Base-by-base conservation (phyloP, 192 early-diverging fungal genomes). In the Rhizophagus clarus region DNA sequence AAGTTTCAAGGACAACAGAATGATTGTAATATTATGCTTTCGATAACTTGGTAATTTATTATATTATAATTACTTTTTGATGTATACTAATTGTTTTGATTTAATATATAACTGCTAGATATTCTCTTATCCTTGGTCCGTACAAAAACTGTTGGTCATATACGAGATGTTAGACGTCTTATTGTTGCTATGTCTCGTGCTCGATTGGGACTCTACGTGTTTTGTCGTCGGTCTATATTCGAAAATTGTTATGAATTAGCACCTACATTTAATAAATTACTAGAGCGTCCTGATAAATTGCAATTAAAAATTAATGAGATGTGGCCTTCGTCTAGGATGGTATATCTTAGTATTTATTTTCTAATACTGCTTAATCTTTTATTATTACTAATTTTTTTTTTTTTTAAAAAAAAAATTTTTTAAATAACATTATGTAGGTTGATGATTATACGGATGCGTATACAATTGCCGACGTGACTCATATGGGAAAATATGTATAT, bases 1-100 rank as follows among this genome's bases (percentile, higher is more conserved):
- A 93, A 96, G 83, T 99, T 92, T 83, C 98, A 99, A 86, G 98
- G 97, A 56, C 94, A 96, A 84, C 95, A 96, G 74, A 93, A 93
- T 74, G 97, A 99, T 84, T 97, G 90, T 91, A 88, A 86, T 83
- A 51, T 31, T 5, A 11, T 37, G 17, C 15, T 15, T 64, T 68
- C 11, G n/a, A 22, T 72, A 17, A 9, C n/a, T 42, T 45, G 3
- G 34, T n/a, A 31, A 28, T 28, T 77, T 71, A n/a, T 3, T 45
- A 51, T 56, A n/a, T n/a, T n/a, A n/a, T n/a, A n/a, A n/a, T n/a
- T n/a, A 45, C 51, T 6, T 71, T 20, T 51, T 32, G n/a, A n/a
- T 56, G 5, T 8, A 56, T 11, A 26, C 26, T 77, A 70, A 61
- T 56, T n/a, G 22, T 67, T 26, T 68, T 70, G 11, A 32, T 40